phyloP scores from a whole-genome alignment of 2,329 filamentous ascomycete species.

The Fusarium ambrosium region DNA sequence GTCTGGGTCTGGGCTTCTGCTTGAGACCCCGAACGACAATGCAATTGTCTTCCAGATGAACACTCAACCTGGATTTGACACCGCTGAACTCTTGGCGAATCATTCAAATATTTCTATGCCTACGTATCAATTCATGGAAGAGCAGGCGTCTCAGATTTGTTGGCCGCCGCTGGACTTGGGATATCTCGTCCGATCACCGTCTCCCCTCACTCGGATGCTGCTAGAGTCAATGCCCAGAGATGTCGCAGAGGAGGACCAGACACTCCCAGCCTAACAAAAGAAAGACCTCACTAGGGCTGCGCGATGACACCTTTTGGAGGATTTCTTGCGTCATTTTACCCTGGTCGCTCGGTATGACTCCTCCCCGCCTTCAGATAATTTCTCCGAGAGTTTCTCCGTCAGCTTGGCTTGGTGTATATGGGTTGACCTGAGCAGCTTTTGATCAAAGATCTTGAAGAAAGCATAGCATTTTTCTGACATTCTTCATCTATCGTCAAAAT shows the following conservation, averaged over 20 bases:
- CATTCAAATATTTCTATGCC: conserved; percentile 40
- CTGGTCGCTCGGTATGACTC: conserved; percentile 14
- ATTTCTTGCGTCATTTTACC: conserved; percentile 35
- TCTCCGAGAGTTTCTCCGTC: conserved; percentile 46
- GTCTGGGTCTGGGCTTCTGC: conserved; percentile 34
- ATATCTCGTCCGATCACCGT: conserved; percentile 44
- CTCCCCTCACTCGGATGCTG: conserved; percentile 46
- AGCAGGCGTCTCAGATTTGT: conserved; percentile 43
- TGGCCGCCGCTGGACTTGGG: conserved; percentile 46
- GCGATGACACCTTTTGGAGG: conserved; percentile 32
- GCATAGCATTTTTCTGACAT: conserved; percentile 2
- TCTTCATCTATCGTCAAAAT: conserved; percentile 13
- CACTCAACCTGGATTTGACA: conserved; percentile 30
- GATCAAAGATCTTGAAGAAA: neutral
- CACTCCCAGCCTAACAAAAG: conserved; percentile 8
- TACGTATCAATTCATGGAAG: conserved; percentile 47
- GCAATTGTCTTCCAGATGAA: conserved; percentile 27
- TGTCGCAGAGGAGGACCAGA: conserved; percentile 31
- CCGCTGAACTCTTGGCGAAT: conserved; percentile 30
- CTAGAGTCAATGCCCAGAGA: conserved; percentile 45
- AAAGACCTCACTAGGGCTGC: conserved; percentile 5
- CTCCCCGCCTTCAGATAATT: conserved; percentile 24
- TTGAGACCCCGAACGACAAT: conserved; percentile 15
- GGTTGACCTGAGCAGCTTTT: neutral
- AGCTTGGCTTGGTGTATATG: conserved; percentile 3